Base-by-base conservation (phyloP, 2,329 filamentous ascomycete genomes). In the Cylindrodendrum hubeiense region DNA sequence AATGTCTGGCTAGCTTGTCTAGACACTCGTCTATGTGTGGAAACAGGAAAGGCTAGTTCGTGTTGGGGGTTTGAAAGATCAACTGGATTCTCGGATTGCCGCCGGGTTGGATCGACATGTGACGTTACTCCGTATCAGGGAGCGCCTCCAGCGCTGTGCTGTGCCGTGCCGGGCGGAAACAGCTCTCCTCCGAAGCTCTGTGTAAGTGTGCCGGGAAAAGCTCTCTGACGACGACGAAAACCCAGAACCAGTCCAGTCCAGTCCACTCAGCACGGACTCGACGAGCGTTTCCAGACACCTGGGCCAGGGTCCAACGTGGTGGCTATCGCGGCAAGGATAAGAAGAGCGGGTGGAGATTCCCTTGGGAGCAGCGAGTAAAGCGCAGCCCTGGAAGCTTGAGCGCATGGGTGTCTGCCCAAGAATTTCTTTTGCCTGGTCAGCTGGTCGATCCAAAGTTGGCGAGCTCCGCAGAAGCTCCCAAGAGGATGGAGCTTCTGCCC, bases 361-460 rank as follows among this genome's bases (percentile, higher is more conserved):
- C 28, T 58, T 47, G 37, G 47, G 49, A 30, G 55, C 33, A 72
- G 51, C 64, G 37, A 62, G 44, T 59, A 47, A 24, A 58, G 49
- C 54, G 65, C 65, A 58, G 60, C 54, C 60, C 53, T 56, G 50
- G 60, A 17, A 58, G 24, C 26, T 19, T 33, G n/a, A 50, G 65
- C 67, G 65, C 37, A 39, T 39, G 37, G 37, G 37, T 39, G 37
- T 39, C 37, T 39, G n/a, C 37, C 37, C 37, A 39, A 17, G 69
- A 63, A 62, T 68, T 58, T 59, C 43, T 68, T 72, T 71, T 73
- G 65, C 44, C 41, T 51, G 67, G 68, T 72, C 70, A 72, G 72
- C 68, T 68, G 70, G 69, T 63, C 64, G 66, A 62, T 57, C 55
- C 59, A 58, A 60, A 53, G 47, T 52, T 73, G 68, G 66, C 64